These are phyloP conservation scores for Globisporangium parvum DNA, from an alignment of 352 stramenopile species.

Conservation along the genomic window DNA sequence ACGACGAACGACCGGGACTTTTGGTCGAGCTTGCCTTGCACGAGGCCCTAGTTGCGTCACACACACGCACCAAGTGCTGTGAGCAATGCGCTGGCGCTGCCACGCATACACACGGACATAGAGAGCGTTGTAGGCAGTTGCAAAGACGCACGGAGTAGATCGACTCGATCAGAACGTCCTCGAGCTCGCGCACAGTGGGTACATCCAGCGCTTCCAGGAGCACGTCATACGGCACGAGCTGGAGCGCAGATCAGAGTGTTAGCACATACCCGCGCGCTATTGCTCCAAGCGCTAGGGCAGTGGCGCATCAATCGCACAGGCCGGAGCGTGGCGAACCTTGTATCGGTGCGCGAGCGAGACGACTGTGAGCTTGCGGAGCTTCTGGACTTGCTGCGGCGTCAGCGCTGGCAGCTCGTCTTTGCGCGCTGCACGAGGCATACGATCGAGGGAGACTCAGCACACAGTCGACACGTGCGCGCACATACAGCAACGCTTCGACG, in stretches of 20 bases:
- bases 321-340: conserved; percentile 39
- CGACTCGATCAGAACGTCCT: conserved; percentile 91
- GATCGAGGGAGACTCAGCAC: neutral
- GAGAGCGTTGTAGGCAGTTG: neutral
- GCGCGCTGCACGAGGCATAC: conserved; percentile 21
- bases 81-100: too few relatives aligned
- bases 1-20: conserved; percentile 74
- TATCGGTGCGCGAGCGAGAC: conserved; percentile 79
- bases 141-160: conserved; percentile 86
- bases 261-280: neutral
- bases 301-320: neutral
- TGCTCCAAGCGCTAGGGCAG: neutral
- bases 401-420: conserved; percentile 61
- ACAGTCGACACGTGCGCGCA: neutral
- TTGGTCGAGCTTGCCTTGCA: conserved; percentile 89
- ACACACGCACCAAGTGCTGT: neutral
- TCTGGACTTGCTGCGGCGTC: conserved; percentile 66
- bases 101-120: neutral
- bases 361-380: conserved; percentile 87
- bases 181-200: conserved; percentile 76
- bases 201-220: conserved; percentile 79
- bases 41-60: conserved; percentile 45
- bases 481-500: neutral
- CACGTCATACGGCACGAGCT: conserved; percentile 81
- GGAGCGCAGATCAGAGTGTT: neutral